A percentile compares a stretch with the other conserved stretches of the same genome.
Conservation (phyloP, 2,329 filamentous ascomycete genomes). For the Penicillium sclerotigenum region DNA sequence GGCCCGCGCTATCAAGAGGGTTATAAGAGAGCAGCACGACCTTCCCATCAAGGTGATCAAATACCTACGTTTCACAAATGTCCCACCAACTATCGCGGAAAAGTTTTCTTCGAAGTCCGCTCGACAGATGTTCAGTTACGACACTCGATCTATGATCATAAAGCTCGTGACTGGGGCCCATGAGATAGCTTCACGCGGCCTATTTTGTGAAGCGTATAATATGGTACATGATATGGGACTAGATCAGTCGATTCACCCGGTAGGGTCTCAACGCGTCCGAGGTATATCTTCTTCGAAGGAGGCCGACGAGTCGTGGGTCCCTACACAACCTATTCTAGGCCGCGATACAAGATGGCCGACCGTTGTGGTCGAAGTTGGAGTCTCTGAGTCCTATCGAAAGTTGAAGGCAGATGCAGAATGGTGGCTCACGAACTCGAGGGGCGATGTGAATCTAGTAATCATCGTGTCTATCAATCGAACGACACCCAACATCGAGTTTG, state of each 20-base stretch:
- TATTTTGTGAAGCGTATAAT: neutral
- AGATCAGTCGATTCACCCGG: neutral
- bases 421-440: neutral
- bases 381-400: neutral
- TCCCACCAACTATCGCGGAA: neutral
- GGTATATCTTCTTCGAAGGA: neutral
- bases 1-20: neutral
- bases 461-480: neutral
- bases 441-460: neutral
- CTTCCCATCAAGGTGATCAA: neutral
- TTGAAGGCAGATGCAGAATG: neutral
- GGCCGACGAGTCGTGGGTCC: neutral
- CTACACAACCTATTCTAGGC: neutral
- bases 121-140: neutral
- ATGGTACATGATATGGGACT: neutral
- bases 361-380: neutral
- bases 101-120: neutral
- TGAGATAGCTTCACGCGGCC: neutral
- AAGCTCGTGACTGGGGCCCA: neutral
- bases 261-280: neutral
- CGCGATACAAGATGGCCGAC: neutral
- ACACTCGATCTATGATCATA: neutral
- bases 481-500: neutral
- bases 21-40: neutral
- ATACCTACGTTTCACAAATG: neutral